Evolutionary conservation across 768 basidiomycete genomes (phyloP).

Genomic region (Tulasnella sp.): DNA sequence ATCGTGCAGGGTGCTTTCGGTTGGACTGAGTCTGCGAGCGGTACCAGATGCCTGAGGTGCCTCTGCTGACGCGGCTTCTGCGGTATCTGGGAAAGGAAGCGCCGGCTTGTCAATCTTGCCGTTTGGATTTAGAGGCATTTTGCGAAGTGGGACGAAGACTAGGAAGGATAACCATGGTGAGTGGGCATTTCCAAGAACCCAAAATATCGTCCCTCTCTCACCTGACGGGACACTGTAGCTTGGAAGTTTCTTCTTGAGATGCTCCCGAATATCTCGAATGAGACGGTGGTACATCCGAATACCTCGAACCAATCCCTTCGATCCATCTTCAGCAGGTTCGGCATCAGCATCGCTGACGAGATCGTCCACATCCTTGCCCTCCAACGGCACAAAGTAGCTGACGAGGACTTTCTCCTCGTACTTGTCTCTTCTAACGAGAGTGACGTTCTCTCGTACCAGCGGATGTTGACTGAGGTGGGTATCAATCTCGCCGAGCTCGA

Average conservation of each 20-base stretch:
- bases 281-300: constrained; percentile 75
- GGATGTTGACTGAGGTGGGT: constrained; percentile 91
- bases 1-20: constrained; percentile 70
- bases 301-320: constrained; percentile 58
- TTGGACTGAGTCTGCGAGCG: constrained; percentile 45
- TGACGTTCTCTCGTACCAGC: constrained; percentile 94
- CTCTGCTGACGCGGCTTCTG: constrained; percentile 43
- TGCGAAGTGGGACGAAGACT: constrained; percentile 91
- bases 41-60: constrained; percentile 31
- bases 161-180: constrained; percentile 13
- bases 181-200: not conserved
- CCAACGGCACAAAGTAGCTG: constrained; percentile 90
- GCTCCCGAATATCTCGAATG: constrained; percentile 89
- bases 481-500: constrained; percentile 97
- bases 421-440: constrained; percentile 91
- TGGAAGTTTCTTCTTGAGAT: constrained; percentile 94
- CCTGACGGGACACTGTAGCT: constrained; percentile 88
- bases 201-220: constrained; percentile 36
- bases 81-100: constrained; percentile 96
- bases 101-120: constrained; percentile 99
- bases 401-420: constrained; percentile 99
- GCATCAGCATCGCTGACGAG: constrained; percentile 46
- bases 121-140: constrained; percentile 98
- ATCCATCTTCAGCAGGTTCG: constrained; percentile 43
- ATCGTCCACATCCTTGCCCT: constrained; percentile 54